These are phyloP conservation scores for Hymenoscyphus occultus DNA, from an alignment of 2,329 filamentous ascomycete species.

Conservation along the genomic window DNA sequence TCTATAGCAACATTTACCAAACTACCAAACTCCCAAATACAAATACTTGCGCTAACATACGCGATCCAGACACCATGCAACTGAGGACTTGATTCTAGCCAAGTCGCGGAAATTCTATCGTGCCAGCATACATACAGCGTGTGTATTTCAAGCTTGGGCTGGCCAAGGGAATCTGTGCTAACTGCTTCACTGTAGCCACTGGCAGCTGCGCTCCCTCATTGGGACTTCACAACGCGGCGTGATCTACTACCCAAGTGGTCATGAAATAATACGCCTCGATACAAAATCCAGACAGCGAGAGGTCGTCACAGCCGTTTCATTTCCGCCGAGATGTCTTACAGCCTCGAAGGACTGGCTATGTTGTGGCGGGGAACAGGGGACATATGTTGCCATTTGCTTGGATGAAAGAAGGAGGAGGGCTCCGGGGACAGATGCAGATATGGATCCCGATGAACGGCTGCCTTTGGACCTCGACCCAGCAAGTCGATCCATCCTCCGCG, in stretches of 20 bases:
- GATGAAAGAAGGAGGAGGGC: constrained; percentile 20
- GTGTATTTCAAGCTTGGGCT: constrained; percentile 37
- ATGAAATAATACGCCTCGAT: constrained; percentile 69
- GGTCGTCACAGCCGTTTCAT: constrained; percentile 68
- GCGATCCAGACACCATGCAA: constrained; percentile 56
- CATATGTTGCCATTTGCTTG: constrained; percentile 55
- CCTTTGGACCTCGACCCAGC: constrained; percentile 48
- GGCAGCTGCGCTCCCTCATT: constrained; percentile 87
- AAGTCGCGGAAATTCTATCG: constrained; percentile 65
- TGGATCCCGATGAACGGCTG: constrained; percentile 55
- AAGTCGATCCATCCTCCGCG: constrained; percentile 21
- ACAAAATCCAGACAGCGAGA: constrained; percentile 68
- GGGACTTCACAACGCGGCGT: constrained; percentile 73
- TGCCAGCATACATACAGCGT: constrained; percentile 64
- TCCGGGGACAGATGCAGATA: constrained; percentile 12
- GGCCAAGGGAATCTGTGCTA: neutral
- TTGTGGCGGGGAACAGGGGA: constrained; percentile 82
- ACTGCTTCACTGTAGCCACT: constrained; percentile 55
- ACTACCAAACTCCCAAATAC: neutral
- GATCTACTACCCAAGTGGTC: constrained; percentile 80
- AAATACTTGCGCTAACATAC: neutral
- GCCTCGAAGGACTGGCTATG: constrained; percentile 85
- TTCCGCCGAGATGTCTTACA: constrained; percentile 80
- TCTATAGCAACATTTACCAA: constrained; percentile 6
- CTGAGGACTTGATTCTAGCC: constrained; percentile 60